Evolutionary conservation across 2,329 filamentous ascomycete species (phyloP).

Genomic region (Calonectria montana): DNA sequence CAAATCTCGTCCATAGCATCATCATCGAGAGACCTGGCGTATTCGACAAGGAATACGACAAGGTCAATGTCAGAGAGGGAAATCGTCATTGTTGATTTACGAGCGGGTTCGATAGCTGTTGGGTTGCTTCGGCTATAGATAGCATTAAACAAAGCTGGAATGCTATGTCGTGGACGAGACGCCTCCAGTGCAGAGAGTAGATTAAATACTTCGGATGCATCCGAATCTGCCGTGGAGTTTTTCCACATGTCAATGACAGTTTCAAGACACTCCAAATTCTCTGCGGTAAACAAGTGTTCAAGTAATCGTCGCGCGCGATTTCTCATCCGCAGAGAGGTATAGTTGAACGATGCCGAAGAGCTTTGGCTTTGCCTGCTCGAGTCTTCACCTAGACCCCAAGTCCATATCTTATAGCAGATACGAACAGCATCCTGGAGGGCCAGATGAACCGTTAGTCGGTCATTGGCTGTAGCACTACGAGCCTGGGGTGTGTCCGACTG

Average conservation of each 20-base stretch:
- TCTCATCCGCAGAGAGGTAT: constrained; percentile 90
- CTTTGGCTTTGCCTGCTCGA: constrained; percentile 69
- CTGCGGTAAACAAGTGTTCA: constrained; percentile 92
- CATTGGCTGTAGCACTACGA: constrained; percentile 90
- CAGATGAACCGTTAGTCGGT: constrained; percentile 91
- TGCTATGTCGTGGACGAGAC: constrained; percentile 88
- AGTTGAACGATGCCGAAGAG: constrained; percentile 85
- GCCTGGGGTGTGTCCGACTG: constrained; percentile 79
- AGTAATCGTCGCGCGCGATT: constrained; percentile 89
- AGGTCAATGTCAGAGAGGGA: constrained; percentile 86
- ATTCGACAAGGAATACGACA: constrained; percentile 89
- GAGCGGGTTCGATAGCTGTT: constrained; percentile 77
- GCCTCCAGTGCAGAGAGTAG: constrained; percentile 92
- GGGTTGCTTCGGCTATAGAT: constrained; percentile 96
- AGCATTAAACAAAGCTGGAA: constrained; percentile 94
- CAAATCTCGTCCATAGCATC: constrained; percentile 99
- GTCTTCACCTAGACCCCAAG: constrained; percentile 81
- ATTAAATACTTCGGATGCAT: constrained; percentile 78
- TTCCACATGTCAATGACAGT: constrained; percentile 90
- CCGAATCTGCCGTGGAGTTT: constrained; percentile 57
- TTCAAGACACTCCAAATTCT: constrained; percentile 93
- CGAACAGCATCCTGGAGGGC: constrained; percentile 96
- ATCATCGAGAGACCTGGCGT: constrained; percentile 90
- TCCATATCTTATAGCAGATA: constrained; percentile 94
- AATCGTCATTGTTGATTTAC: constrained; percentile 90